Conservation (phyloP, 306 rosid species). For the Cicer yamashitae region DNA sequence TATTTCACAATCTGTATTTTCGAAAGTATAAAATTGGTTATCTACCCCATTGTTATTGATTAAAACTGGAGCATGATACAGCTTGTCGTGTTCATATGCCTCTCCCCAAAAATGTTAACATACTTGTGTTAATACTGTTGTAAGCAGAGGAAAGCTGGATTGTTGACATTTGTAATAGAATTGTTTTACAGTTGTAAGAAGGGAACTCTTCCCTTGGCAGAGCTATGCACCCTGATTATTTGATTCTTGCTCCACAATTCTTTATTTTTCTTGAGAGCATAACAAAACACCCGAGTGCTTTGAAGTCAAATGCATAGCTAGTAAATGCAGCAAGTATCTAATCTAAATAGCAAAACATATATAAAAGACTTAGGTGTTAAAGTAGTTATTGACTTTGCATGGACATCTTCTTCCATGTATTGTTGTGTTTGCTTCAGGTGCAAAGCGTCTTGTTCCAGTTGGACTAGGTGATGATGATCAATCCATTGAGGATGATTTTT, state of each 20-base stretch:
- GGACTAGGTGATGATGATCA: conserved; percentile 94
- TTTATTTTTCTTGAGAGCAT: neutral
- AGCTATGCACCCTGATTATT: neutral
- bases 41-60: neutral
- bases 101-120: neutral
- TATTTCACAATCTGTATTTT: conserved; percentile 18
- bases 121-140: conserved; percentile 3
- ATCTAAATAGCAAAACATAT: conserved; percentile 12
- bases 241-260: neutral
- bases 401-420: conserved; percentile 18
- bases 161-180: conserved; percentile 4
- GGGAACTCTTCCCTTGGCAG: conserved; percentile 14
- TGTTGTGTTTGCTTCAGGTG: conserved; percentile 58
- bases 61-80: conserved; percentile 15
- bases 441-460: conserved; percentile 69
- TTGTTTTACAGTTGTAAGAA: conserved; percentile 12
- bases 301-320: conserved; percentile 27
- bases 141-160: neutral
- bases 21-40: conserved; percentile 22
- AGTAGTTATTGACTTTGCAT: conserved; percentile 22
- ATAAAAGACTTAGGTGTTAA: conserved; percentile 2
- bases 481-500: conserved; percentile 86
- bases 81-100: conserved; percentile 14
- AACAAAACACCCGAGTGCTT: conserved; percentile 1
- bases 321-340: conserved; percentile 1